Evolutionary conservation across 441 rosid genomes (phyloP), one percentile per base, ranked within the genome.

Genomic region (Capsella rubella): DNA sequence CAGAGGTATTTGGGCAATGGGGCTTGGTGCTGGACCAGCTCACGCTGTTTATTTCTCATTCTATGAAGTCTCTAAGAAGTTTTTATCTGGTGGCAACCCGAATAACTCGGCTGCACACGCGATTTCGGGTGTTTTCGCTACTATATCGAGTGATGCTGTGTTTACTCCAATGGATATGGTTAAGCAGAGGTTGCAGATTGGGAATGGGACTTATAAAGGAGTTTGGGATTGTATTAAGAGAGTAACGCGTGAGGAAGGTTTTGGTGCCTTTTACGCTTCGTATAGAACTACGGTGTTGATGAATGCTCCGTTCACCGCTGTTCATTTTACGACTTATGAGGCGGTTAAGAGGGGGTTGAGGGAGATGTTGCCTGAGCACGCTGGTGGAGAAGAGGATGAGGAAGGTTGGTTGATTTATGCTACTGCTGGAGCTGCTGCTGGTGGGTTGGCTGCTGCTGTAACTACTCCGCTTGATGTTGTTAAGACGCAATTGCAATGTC

Each of bases 1-100:
- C 78, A 84, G 97, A 12, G 98, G 98, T 46, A 90, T 93, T 43
- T 92, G 89, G 51, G 97, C 98, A 49, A 90, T 93, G 97, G 97
- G 90, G 3, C 86, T 93, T 13, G 98, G 96, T 5, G 98, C 98
- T 4, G 98, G 98, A 12, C 98, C 98, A 0, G 98, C 97, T 4
- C 98, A 93, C 67, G 98, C 96, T 27, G 95, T 91, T 21, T 89
- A 91, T 62, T 93, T 93, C 80, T 89, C 97, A 6, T 77, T 93
- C 4, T 93, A 93, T 45, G 97, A 93, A 77, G 69, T 61, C 8
- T 87, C 86, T 3, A 93, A 93, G 81, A 84, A 86, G 80, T 79
- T 53, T 57, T 80, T 93, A 25, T 91, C 98, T 25, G 74, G 84
- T 3, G 83, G 81, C 1, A 83, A 91, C 55, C 93, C 90, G 0